phyloP scores from a whole-genome alignment of 2,329 filamentous ascomycete genomes.

The Cadophora luteo-olivacea region DNA sequence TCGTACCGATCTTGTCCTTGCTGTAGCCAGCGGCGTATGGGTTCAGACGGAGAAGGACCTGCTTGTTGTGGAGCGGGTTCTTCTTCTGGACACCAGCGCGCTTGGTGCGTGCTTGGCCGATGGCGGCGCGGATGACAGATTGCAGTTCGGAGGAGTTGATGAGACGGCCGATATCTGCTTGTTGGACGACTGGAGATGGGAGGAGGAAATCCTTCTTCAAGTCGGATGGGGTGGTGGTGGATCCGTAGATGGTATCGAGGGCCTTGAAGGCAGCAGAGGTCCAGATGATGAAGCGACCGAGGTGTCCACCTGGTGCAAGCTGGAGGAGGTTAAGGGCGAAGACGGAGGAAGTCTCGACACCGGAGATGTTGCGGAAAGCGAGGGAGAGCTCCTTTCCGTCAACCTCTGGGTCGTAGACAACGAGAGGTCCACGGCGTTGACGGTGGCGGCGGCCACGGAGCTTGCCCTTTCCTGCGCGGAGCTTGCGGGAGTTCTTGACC shows the following conservation, averaged over 20 bases:
- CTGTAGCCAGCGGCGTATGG: slow-evolving; percentile 92
- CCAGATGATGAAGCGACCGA: slow-evolving; percentile 99
- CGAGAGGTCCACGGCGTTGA: slow-evolving; percentile 96
- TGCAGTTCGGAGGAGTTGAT: slow-evolving; percentile 99
- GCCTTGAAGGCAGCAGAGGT: slow-evolving; percentile 96
- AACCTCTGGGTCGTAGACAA: slow-evolving; percentile 95
- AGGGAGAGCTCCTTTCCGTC: slow-evolving; percentile 94
- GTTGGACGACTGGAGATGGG: slow-evolving; percentile 87
- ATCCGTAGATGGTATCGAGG: slow-evolving; percentile 96
- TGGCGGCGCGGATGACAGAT: slow-evolving; percentile 90
- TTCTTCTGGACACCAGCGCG: slow-evolving; percentile 96
- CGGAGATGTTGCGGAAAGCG: slow-evolving; percentile 98
- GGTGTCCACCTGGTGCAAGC: slow-evolving; percentile 97
- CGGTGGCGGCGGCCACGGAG: slow-evolving; percentile 94
- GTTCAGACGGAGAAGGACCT: slow-evolving; percentile 98
- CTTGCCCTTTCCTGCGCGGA: slow-evolving; percentile 99
- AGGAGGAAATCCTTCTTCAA: slow-evolving; percentile 99
- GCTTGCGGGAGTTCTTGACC: slow-evolving; percentile 95
- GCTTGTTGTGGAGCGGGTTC: slow-evolving; percentile 99
- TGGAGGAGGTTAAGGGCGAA: slow-evolving; percentile 97
- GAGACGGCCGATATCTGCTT: slow-evolving; percentile 94
- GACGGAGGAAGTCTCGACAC: slow-evolving; percentile 95
- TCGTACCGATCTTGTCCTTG: slow-evolving; percentile 82
- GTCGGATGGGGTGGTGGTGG: slow-evolving; percentile 84
- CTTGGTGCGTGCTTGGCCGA: slow-evolving; percentile 90